A percentile compares a stretch with the other conserved stretches of the same genome.
These are phyloP conservation scores for Orobanche coerulescens DNA, from an alignment of 257 asterid genomes.

Conservation along the genomic window DNA sequence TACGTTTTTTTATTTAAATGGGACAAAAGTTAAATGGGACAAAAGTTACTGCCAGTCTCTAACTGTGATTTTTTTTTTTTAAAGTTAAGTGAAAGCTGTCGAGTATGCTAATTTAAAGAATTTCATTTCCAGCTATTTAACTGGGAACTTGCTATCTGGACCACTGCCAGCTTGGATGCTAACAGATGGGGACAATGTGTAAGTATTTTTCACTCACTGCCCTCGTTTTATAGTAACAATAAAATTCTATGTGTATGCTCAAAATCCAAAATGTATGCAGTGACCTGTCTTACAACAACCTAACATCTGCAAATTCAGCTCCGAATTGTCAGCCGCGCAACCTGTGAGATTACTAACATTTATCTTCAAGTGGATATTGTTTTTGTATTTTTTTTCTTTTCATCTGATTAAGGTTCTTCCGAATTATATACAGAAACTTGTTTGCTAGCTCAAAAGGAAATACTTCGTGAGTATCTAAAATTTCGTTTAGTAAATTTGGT, in stretches of 20 bases:
- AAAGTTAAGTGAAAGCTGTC: too few relatives aligned
- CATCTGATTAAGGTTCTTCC: constrained; percentile 13
- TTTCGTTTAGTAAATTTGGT: background rate
- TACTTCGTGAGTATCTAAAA: constrained; percentile 37
- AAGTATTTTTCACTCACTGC: background rate
- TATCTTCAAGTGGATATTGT: background rate
- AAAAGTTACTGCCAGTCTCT: too few relatives aligned
- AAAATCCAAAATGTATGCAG: constrained; percentile 29
- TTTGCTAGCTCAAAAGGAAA: constrained; percentile 52
- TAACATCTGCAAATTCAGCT: constrained; percentile 27
- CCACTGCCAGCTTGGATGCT: constrained; percentile 48
- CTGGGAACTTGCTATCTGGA: constrained; percentile 53
- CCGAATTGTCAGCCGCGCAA: constrained; percentile 33
- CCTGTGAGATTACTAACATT: constrained; percentile 35
- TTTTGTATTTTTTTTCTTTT: background rate
- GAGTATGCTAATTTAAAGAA: constrained; percentile 11
- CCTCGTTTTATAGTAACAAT: background rate
- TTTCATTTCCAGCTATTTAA: constrained; percentile 39
- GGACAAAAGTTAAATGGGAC: too few relatives aligned
- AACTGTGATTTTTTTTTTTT: background rate
- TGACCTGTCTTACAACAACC: constrained; percentile 62
- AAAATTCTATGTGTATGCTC: background rate
- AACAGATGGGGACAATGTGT: constrained; percentile 36
- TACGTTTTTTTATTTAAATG: too few relatives aligned
- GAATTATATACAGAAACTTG: constrained; percentile 42